Evolutionary conservation across 306 rosid species (phyloP).

Genomic region (Luffa acutangula): DNA sequence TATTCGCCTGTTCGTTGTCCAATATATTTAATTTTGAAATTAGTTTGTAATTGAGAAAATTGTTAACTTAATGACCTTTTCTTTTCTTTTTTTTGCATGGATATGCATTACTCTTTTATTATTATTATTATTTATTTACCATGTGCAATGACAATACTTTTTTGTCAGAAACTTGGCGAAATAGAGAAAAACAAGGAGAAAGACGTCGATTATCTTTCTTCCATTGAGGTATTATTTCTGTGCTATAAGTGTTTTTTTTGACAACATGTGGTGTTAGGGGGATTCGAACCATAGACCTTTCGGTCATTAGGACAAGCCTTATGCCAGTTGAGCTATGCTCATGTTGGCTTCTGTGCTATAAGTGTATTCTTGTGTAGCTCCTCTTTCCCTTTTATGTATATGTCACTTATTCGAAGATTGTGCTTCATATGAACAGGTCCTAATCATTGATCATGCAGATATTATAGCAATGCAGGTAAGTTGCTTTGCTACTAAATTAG

Average conservation of each 20-base stretch:
- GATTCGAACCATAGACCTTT: too few species aligned
- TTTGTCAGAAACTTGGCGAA: slow-evolving; percentile 72
- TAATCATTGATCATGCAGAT: slow-evolving; percentile 86
- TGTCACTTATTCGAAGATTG: background rate
- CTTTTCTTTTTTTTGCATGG: background rate
- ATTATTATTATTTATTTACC: background rate
- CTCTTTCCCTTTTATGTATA: background rate
- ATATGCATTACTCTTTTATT: background rate
- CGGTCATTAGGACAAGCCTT: too few species aligned
- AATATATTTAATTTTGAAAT: too few species aligned
- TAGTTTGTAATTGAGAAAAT: background rate
- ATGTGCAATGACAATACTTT: slow-evolving; percentile 12
- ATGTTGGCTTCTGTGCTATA: slow-evolving; percentile 5
- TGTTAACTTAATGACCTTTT: too few species aligned
- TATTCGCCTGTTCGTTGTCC: background rate
- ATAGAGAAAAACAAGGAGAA: slow-evolving; percentile 55
- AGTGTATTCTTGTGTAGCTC: background rate
- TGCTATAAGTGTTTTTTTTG: background rate
- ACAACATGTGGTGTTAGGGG: too few species aligned
- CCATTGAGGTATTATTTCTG: slow-evolving; percentile 61
- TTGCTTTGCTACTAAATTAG: slow-evolving; percentile 13
- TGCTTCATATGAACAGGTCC: slow-evolving; percentile 46
- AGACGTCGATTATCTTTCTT: slow-evolving; percentile 86
- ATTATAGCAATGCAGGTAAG: slow-evolving; percentile 85
- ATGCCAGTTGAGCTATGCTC: too few species aligned